Base-by-base conservation (phyloP, 495 filamentous ascomycete species). In the Staphylotrichum tortipilum region DNA sequence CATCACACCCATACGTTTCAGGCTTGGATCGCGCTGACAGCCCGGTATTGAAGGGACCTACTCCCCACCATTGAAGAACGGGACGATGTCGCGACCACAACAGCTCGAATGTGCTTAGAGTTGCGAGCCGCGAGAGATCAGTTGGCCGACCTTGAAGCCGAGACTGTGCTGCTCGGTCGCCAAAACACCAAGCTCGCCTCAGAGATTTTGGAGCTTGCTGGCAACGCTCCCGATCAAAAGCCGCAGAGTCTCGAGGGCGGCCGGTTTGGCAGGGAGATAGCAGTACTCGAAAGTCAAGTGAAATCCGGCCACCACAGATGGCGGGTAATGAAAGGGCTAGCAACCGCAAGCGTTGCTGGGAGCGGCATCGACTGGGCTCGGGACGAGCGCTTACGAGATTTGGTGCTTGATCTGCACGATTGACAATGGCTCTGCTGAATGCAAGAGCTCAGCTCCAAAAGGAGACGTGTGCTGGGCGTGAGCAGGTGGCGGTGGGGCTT, bases 301-400 rank as follows among this genome's bases (percentile, higher is more conserved):
- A 76, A 72, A 53, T 66, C 65, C 14, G 79, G 77, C 51, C 77
- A 76, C 53, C 77, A 80, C 37, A 68, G 71, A 56, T 87, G 84
- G 83, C 80, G 80, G 44, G 77, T 80, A 31, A 79, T 91, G 68
- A 89, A 90, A 66, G 83, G 76, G 33, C 76, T 86, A 22, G 74
- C 83, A 11, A 84, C 82, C 47, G 86, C 80, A 4, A 74, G 86
- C 31, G 77, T 95, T 28, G 87, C 83, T 19, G 87, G 84, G 7
- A 95, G 89, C 63, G 89, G 89, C 36, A 68, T 92, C 29, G 79
- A 94, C 55, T 95, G 89, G 89, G 80, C 78, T 18, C 71, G 79
- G 39, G 80, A 94, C 64, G 77, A 80, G 34, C 72, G 69, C 44
- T 70, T 95, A 47, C 69, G 79, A 51, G 79, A 78, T 40, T 69